phyloP scores from a whole-genome alignment of 768 basidiomycete species.

The Cystofilobasidium macerans region DNA sequence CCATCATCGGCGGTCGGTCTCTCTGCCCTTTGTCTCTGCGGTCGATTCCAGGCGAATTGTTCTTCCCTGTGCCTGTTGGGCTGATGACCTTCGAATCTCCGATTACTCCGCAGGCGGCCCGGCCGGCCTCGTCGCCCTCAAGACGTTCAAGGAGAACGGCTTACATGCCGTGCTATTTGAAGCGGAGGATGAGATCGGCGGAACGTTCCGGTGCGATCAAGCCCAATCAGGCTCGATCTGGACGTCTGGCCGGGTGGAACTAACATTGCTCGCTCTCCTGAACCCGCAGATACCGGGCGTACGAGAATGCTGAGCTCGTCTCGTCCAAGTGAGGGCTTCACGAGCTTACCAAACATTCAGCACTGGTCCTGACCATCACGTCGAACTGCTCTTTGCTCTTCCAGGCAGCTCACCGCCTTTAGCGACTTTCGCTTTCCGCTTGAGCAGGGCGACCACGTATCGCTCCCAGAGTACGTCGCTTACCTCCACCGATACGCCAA shows the following conservation, averaged over 20 bases:
- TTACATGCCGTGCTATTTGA: constrained; percentile 48
- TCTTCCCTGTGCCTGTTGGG: too few relatives aligned
- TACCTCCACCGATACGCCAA: constrained; percentile 46
- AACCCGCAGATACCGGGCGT: constrained; percentile 40
- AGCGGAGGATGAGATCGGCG: constrained; percentile 46
- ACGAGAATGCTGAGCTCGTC: constrained; percentile 48
- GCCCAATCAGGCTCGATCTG: neutral
- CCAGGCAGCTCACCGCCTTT: constrained; percentile 20
- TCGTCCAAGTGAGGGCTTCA: constrained; percentile 13
- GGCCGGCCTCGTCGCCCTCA: constrained; percentile 46
- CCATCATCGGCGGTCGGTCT: neutral
- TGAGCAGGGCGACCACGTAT: constrained; percentile 45
- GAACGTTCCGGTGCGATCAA: constrained; percentile 42
- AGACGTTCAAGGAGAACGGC: constrained; percentile 43
- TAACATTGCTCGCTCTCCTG: neutral
- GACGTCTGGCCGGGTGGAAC: neutral
- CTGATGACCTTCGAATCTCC: neutral
- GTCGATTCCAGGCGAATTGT: too few relatives aligned
- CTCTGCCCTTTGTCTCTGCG: neutral
- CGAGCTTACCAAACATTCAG: neutral
- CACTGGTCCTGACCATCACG: neutral
- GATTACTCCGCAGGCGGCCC: constrained; percentile 41
- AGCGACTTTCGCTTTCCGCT: constrained; percentile 37
- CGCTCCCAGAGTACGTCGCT: constrained; percentile 45
- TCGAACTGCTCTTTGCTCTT: neutral